Evolutionary conservation across 306 rosid genomes (phyloP).

Genomic region (Carpinus fangiana): DNA sequence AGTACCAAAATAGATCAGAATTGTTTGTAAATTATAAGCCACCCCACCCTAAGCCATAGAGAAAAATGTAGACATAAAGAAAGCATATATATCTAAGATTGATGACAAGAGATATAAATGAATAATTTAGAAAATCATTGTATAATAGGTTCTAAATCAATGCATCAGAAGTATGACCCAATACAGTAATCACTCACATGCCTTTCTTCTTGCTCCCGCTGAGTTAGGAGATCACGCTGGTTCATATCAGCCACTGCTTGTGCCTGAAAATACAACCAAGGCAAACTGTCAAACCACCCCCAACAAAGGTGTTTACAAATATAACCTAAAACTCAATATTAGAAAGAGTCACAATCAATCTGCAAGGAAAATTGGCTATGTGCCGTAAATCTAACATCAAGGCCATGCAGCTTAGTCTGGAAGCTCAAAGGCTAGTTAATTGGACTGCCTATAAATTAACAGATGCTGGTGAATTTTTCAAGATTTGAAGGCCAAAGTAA

Average conservation of each 20-base stretch:
- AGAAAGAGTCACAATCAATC: background rate
- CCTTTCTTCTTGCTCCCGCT: constrained; percentile 89
- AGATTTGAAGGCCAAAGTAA: constrained; percentile 3
- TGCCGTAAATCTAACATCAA: constrained; percentile 10
- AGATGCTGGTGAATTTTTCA: background rate
- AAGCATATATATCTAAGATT: background rate
- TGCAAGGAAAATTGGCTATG: constrained; percentile 13
- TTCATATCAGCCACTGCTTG: constrained; percentile 92
- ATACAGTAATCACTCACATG: constrained; percentile 54
- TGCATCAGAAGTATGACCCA: constrained; percentile 13
- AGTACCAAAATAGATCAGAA: background rate
- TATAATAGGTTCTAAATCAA: constrained; percentile 12
- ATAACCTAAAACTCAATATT: constrained; percentile 16
- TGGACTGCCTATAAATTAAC: background rate
- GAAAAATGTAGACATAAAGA: background rate
- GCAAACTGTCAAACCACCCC: constrained; percentile 23
- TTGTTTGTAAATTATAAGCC: background rate
- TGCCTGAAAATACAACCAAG: constrained; percentile 51
- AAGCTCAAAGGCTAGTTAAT: background rate
- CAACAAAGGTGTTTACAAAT: constrained; percentile 3
- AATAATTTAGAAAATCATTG: constrained; percentile 10
- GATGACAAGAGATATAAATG: background rate
- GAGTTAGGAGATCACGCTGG: constrained; percentile 68
- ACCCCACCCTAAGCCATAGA: background rate
- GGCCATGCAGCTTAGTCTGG: constrained; percentile 11